Conservation (phyloP, 352 stramenopile genomes). For the Phytophthora aleatoria region DNA sequence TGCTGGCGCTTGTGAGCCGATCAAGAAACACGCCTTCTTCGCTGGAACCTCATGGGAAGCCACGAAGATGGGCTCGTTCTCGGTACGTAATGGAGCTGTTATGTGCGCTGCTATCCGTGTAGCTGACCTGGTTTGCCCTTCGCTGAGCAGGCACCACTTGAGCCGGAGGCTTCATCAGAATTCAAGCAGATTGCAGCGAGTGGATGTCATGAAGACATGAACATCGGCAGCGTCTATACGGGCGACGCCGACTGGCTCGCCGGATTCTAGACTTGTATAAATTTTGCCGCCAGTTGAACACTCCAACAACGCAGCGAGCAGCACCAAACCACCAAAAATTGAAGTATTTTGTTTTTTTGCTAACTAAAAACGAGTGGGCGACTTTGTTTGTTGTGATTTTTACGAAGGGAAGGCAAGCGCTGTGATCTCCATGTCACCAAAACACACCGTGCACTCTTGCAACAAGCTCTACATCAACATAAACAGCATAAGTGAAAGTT, state of each 20-base stretch:
- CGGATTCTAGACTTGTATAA: slow-evolving; percentile 61
- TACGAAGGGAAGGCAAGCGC: background rate
- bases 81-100: slow-evolving; percentile 43
- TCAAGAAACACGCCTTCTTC: slow-evolving; percentile 87
- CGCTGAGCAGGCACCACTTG: slow-evolving; percentile 64
- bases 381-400: background rate
- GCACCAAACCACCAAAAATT: slow-evolving; percentile 19
- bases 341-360: slow-evolving; percentile 41
- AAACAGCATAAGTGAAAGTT: background rate
- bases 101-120: background rate
- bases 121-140: slow-evolving; percentile 3
- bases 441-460: slow-evolving; percentile 51
- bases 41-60: slow-evolving; percentile 82
- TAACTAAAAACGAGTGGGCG: background rate
- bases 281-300: slow-evolving; percentile 15
- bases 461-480: slow-evolving; percentile 30
- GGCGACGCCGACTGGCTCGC: slow-evolving; percentile 79
- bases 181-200: slow-evolving; percentile 78
- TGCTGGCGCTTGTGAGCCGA: slow-evolving; percentile 66
- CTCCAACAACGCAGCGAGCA: slow-evolving; percentile 2
- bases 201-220: slow-evolving; percentile 52
- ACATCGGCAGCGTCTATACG: slow-evolving; percentile 75
- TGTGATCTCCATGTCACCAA: slow-evolving; percentile 47
- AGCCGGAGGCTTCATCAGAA: slow-evolving; percentile 63
- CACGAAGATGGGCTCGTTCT: slow-evolving; percentile 81